Percentiles rank a stretch among this genome's conserved stretches.
phyloP scores from a whole-genome alignment of 169 alveolate genomes.

The Plasmodium vinckei region DNA sequence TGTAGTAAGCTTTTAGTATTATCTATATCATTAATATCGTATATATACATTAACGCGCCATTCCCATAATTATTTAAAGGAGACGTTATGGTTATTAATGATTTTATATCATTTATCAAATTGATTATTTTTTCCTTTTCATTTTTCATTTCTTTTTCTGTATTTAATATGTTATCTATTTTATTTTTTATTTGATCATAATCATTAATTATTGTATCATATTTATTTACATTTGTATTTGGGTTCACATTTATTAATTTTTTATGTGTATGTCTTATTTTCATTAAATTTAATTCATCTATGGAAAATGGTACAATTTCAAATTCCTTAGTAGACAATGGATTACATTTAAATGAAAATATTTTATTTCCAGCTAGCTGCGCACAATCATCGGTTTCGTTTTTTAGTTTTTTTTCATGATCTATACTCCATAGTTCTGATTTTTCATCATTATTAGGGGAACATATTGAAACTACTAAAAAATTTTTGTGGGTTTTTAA shows the following conservation, averaged over 20 bases:
- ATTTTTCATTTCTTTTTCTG: slow-evolving; percentile 52
- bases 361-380: slow-evolving; percentile 70
- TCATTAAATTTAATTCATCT: slow-evolving; percentile 68
- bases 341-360: slow-evolving; percentile 60
- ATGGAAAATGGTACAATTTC: slow-evolving; percentile 18
- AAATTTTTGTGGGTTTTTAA: slow-evolving; percentile 69
- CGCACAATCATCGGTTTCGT: slow-evolving; percentile 60
- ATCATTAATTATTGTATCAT: slow-evolving; percentile 9
- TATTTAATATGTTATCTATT: slow-evolving; percentile 37
- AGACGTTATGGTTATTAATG: slow-evolving; percentile 35
- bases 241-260: slow-evolving; percentile 47
- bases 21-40: slow-evolving; percentile 40
- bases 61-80: slow-evolving; percentile 65
- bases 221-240: slow-evolving; percentile 17
- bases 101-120: slow-evolving; percentile 53
- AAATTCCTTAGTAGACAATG: slow-evolving; percentile 52
- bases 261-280: slow-evolving; percentile 70
- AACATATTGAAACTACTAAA: slow-evolving; percentile 51
- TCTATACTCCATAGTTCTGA: slow-evolving; percentile 73
- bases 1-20: slow-evolving; percentile 35
- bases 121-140: slow-evolving; percentile 48
- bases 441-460: slow-evolving; percentile 56
- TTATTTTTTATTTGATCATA: slow-evolving; percentile 39
- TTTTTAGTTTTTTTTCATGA: slow-evolving; percentile 38
- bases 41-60: slow-evolving; percentile 68